A percentile compares a stretch with the other conserved stretches of the same genome.
Evolutionary conservation across 2,329 filamentous ascomycete species (phyloP).

Genomic region (Cladophialophora bantiana): DNA sequence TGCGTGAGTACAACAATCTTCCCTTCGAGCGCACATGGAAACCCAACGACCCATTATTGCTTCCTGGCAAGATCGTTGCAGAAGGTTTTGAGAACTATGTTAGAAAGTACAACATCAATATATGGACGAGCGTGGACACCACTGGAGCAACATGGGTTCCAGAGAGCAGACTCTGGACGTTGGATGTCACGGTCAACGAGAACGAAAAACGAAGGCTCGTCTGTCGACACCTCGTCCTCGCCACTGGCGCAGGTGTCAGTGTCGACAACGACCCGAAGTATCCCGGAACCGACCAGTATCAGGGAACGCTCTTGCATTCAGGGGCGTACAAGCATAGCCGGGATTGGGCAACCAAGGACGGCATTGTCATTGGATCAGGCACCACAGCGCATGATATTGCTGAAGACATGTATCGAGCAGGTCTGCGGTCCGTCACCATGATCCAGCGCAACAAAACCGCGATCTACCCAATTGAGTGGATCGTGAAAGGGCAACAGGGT

Average conservation of each 20-base stretch:
- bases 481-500: slow-evolving; percentile 39
- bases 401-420: slow-evolving; percentile 58
- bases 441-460: slow-evolving; percentile 58
- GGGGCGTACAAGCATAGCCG: slow-evolving; percentile 45
- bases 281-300: slow-evolving; percentile 45
- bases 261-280: slow-evolving; percentile 41
- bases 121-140: slow-evolving; percentile 49
- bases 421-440: slow-evolving; percentile 59
- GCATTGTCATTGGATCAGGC: slow-evolving; percentile 58
- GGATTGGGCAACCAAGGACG: slow-evolving; percentile 53
- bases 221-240: slow-evolving; percentile 47
- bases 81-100: slow-evolving; percentile 35
- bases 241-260: slow-evolving; percentile 45
- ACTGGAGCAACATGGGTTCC: slow-evolving; percentile 51
- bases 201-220: slow-evolving; percentile 32
- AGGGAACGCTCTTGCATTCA: slow-evolving; percentile 49
- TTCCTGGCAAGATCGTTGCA: slow-evolving; percentile 40
- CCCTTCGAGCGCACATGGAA: slow-evolving; percentile 43
- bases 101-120: slow-evolving; percentile 41
- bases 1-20: slow-evolving; percentile 38
- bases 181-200: slow-evolving; percentile 36
- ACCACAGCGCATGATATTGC: slow-evolving; percentile 61
- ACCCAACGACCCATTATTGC: slow-evolving; percentile 35
- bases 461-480: slow-evolving; percentile 41
- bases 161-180: slow-evolving; percentile 47